Evolutionary conservation across 768 basidiomycete genomes (phyloP).

Genomic region (Rhizopogon salebrosus): DNA sequence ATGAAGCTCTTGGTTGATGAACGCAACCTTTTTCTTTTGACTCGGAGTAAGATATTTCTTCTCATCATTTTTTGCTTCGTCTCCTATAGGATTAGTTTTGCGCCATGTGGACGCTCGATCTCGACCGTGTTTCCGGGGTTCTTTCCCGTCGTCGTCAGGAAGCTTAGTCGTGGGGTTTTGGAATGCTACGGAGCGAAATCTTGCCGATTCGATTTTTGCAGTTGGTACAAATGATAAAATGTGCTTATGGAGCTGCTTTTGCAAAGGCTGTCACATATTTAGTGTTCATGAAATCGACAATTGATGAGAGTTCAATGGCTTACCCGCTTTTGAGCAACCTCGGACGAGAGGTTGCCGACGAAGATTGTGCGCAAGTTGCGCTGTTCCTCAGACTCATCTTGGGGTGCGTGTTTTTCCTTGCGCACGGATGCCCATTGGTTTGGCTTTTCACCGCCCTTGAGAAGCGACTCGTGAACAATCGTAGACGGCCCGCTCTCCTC

Average conservation of each 20-base stretch:
- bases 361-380: constrained; percentile 86
- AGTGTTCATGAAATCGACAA: not conserved
- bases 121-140: constrained; percentile 44
- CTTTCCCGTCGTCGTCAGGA: constrained; percentile 30
- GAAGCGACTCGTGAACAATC: constrained; percentile 64
- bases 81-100: constrained; percentile 38
- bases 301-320: constrained; percentile 16
- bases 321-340: constrained; percentile 75
- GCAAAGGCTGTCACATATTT: constrained; percentile 47
- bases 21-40: constrained; percentile 91
- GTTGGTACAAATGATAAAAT: constrained; percentile 65
- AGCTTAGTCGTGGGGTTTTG: constrained; percentile 70
- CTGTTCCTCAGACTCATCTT: constrained; percentile 66
- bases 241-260: constrained; percentile 74
- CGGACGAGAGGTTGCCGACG: constrained; percentile 80
- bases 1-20: constrained; percentile 91
- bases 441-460: constrained; percentile 19
- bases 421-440: constrained; percentile 26
- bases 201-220: constrained; percentile 85
- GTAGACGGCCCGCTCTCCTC: constrained; percentile 26
- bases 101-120: constrained; percentile 60
- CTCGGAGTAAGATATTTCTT: constrained; percentile 71
- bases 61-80: constrained; percentile 36
- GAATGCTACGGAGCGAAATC: constrained; percentile 93
- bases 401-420: constrained; percentile 49